phyloP scores from a whole-genome alignment of 108 stramenopile species.

The Halocafeteria seosinensis region DNA sequence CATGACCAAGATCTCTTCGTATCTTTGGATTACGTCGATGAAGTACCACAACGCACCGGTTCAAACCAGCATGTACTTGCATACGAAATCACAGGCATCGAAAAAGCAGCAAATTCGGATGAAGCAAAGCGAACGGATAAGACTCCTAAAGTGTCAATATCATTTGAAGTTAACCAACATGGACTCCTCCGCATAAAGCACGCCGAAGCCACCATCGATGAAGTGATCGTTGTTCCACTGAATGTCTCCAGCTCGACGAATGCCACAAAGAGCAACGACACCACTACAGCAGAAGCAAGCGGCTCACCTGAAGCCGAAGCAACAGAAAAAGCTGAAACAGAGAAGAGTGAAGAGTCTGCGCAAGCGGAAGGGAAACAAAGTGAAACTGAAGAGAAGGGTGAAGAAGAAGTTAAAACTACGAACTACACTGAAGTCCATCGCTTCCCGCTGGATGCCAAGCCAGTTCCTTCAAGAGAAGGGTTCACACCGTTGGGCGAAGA shows the following conservation, averaged over 20 bases:
- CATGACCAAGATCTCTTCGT: conserved; percentile 67
- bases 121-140: conserved; percentile 60
- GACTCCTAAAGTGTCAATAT: conserved; percentile 75
- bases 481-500: conserved; percentile 14
- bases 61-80: conserved; percentile 38
- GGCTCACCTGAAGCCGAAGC: conserved; percentile 3
- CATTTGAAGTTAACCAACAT: conserved; percentile 66
- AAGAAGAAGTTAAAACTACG: conserved; percentile 15
- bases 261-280: conserved; percentile 60
- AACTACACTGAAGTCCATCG: conserved; percentile 4
- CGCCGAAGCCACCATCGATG: conserved; percentile 81
- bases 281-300: conserved; percentile 11
- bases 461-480: conserved; percentile 11
- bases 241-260: conserved; percentile 20
- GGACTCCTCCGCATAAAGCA: conserved; percentile 64
- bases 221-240: conserved; percentile 35
- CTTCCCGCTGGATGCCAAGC: neutral
- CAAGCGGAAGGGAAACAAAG: conserved; percentile 25
- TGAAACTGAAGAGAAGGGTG: neutral
- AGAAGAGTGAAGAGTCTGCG: conserved; percentile 18
- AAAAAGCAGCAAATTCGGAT: conserved; percentile 72
- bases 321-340: conserved; percentile 2
- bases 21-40: conserved; percentile 56
- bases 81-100: conserved; percentile 76
- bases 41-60: conserved; percentile 51